phyloP scores from a whole-genome alignment of 179 eudicot species.

The Corrigiola litoralis region DNA sequence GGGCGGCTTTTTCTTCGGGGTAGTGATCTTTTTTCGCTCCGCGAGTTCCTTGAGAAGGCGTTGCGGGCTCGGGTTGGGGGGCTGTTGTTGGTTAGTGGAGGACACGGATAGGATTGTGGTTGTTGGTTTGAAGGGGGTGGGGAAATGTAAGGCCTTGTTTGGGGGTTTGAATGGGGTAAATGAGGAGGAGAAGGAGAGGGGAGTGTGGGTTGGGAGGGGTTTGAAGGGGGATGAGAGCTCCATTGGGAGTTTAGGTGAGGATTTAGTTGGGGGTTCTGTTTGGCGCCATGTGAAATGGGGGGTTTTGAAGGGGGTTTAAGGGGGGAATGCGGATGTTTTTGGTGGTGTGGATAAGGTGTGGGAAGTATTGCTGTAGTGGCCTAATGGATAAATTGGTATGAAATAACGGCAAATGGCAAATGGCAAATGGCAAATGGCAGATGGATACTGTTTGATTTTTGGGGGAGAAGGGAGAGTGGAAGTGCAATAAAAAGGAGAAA shows the following conservation, averaged over 20 bases:
- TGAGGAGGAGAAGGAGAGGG: constrained; percentile 64
- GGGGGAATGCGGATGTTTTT: neutral
- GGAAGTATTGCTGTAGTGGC: neutral
- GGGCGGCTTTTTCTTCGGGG: constrained; percentile 66
- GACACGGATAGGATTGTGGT: constrained; percentile 40
- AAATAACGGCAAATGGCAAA: no score
- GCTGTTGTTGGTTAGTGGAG: constrained; percentile 42
- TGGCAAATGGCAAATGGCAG: no score
- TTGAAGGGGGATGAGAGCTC: constrained; percentile 67
- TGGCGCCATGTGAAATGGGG: constrained; percentile 14
- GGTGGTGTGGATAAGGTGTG: constrained; percentile 22
- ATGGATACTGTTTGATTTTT: no score
- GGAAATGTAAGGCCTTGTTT: constrained; percentile 30
- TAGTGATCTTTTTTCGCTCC: constrained; percentile 53
- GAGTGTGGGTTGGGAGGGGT: constrained; percentile 33
- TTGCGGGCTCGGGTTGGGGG: constrained; percentile 74
- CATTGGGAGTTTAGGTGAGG: constrained; percentile 31
- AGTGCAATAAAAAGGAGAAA: neutral
- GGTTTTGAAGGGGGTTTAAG: constrained; percentile 12
- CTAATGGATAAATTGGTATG: neutral
- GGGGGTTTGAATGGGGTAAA: constrained; percentile 40
- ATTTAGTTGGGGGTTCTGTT: neutral
- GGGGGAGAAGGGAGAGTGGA: neutral
- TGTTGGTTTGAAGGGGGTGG: constrained; percentile 24
- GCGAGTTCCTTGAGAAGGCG: constrained; percentile 82